These are phyloP conservation scores for Amoebophrya sp. DNA, from an alignment of 169 alveolate genomes.

Conservation along the genomic window DNA sequence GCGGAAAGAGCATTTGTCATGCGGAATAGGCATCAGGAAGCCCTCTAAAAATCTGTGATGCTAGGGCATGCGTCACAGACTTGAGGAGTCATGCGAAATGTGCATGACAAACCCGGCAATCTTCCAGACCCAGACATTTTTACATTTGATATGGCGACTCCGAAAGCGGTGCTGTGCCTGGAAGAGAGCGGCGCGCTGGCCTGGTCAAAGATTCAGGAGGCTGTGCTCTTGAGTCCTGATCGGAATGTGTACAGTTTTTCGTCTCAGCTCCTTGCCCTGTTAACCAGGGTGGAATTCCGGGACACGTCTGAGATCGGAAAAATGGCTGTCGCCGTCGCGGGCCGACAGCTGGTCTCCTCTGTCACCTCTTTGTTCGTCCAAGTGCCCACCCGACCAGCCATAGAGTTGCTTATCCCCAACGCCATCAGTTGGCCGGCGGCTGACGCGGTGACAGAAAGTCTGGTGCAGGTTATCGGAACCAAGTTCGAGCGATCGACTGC, in stretches of 20 bases:
- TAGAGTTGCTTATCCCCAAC: background rate
- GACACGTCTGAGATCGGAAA: background rate
- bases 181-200: background rate
- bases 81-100: too few relatives aligned
- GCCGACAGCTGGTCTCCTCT: background rate
- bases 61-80: too few relatives aligned
- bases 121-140: too few relatives aligned
- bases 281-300: background rate
- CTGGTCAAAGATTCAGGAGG: background rate
- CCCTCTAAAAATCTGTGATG: too few relatives aligned
- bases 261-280: background rate
- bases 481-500: background rate
- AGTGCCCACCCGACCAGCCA: background rate
- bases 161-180: background rate
- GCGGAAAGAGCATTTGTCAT: too few relatives aligned
- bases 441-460: background rate
- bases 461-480: background rate
- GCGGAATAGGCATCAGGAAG: too few relatives aligned
- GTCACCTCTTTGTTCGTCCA: background rate
- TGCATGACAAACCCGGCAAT: too few relatives aligned
- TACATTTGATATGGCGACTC: background rate
- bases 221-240: background rate
- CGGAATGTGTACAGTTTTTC: background rate
- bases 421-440: background rate
- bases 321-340: background rate